Conservation (phyloP, 768 basidiomycete species). For the Krasilnikovozyma curviuscula region DNA sequence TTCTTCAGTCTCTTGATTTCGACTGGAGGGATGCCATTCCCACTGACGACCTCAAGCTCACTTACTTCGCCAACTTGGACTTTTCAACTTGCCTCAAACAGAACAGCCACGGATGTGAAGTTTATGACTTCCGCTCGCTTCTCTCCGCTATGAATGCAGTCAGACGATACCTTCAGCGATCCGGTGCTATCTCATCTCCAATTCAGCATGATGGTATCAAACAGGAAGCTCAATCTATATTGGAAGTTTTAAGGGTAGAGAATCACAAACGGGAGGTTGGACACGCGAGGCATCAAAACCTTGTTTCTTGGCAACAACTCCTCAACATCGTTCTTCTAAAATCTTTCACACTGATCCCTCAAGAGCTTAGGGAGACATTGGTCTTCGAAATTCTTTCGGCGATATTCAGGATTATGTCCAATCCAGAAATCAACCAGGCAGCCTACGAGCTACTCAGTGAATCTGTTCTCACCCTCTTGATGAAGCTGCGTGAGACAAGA, state of each 20-base stretch:
- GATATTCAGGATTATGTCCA: conserved; percentile 39
- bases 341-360: conserved; percentile 63
- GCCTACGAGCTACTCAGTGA: conserved; percentile 72
- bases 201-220: conserved; percentile 47
- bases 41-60: conserved; percentile 42
- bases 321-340: conserved; percentile 71
- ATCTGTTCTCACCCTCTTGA: conserved; percentile 56
- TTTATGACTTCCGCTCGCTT: conserved; percentile 57
- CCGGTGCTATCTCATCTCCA: conserved; percentile 39
- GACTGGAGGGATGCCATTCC: conserved; percentile 65
- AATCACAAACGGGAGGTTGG: conserved; percentile 70
- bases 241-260: conserved; percentile 68
- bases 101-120: conserved; percentile 55
- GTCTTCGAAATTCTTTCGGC: conserved; percentile 76
- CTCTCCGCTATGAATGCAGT: conserved; percentile 47
- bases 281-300: conserved; percentile 47
- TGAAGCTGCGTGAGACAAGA: conserved; percentile 69
- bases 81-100: conserved; percentile 48
- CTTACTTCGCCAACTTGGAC: conserved; percentile 39
- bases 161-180: conserved; percentile 42
- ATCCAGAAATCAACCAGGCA: conserved; percentile 48
- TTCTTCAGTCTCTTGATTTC: conserved; percentile 67
- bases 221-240: conserved; percentile 50
- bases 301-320: conserved; percentile 66
- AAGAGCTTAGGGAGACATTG: conserved; percentile 67